Base-by-base conservation (phyloP, 2,329 filamentous ascomycete species). In the Fusarium torulosum region DNA sequence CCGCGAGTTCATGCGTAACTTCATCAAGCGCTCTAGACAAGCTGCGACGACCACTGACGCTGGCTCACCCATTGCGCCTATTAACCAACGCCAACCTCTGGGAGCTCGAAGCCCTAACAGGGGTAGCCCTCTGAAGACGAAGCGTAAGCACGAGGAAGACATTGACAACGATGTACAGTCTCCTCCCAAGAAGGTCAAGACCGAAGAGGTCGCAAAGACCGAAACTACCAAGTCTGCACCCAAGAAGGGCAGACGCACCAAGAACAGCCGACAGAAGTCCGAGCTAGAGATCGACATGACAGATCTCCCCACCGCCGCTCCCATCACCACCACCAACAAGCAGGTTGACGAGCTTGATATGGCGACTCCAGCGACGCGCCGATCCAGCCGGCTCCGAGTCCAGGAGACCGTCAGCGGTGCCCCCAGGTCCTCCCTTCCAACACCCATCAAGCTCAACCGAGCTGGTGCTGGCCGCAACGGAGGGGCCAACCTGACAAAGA, bases 31-130 rank as follows among this genome's bases (percentile, higher is more conserved):
- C n/a, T 73, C 76, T 25, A 74, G 70, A 20, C 74, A 73, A 43
- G 60, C 76, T 3, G 66, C 76, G 14, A 19, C 21, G 7, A 23
- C 53, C 10, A 74, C 76, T 2, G 75, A 76, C 38, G 66, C 72
- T 2, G 77, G 76, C 6, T 77, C 76, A n/a, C 75, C 76, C 15
- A 67, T 77, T 23, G 70, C 75, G 5, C 58, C 63, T 9, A n/a
- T 53, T 7, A 20, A 45, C 2, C 72, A 75, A 63, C 73, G 78
- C 33, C 67, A 67, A 35, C 76, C 78, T 44, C 72, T 80, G 19
- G 77, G 69, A 27, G 69, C 62, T 55, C 77, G 76, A 74, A 79
- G 76, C 71, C 76, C 76, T 68, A 80, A 80, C 54, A 71, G 75
- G 25, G 73, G 72, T 27, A 78, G 75, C 57, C 76, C 77, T 3